phyloP scores from a whole-genome alignment of 2,329 filamentous ascomycete species.

The Orbilia oligospora region DNA sequence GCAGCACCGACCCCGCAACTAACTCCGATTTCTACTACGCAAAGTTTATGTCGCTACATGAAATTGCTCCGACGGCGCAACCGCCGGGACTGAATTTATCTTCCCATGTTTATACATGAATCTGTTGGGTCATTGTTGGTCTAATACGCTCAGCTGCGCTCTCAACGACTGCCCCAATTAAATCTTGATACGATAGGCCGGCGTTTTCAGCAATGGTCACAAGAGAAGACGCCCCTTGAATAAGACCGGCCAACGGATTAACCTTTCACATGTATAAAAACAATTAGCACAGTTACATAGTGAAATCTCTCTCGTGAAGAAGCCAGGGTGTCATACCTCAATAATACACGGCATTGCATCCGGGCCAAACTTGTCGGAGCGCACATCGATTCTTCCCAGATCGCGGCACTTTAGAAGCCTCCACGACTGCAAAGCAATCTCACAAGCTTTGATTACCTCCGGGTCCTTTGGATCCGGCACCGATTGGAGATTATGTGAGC shows the following conservation, averaged over 20 bases:
- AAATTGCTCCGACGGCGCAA: background rate
- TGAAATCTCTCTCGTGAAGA: background rate
- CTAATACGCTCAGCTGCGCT: constrained; percentile 16
- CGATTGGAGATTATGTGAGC: constrained; percentile 3
- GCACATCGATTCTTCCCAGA: constrained; percentile 31
- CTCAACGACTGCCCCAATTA: constrained; percentile 8
- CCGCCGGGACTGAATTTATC: background rate
- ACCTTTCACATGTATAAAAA: background rate
- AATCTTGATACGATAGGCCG: constrained; percentile 16
- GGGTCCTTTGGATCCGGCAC: constrained; percentile 20
- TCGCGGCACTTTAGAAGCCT: constrained; percentile 27
- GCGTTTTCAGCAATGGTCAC: constrained; percentile 21
- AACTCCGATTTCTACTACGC: background rate
- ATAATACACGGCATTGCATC: constrained; percentile 22
- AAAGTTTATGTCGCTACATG: background rate
- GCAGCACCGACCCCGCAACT: too few relatives aligned
- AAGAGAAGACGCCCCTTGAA: background rate
- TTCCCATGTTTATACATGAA: background rate
- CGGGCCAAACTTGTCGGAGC: constrained; percentile 16
- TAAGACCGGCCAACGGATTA: constrained; percentile 12
- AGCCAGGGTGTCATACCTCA: background rate
- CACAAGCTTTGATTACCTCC: constrained; percentile 16
- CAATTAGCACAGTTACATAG: background rate
- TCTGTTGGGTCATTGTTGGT: background rate
- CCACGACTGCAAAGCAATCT: constrained; percentile 15